A percentile compares a stretch with the other conserved stretches of the same genome.
Evolutionary conservation across 768 basidiomycete species (phyloP).

Genomic region (Mycena indigotica): DNA sequence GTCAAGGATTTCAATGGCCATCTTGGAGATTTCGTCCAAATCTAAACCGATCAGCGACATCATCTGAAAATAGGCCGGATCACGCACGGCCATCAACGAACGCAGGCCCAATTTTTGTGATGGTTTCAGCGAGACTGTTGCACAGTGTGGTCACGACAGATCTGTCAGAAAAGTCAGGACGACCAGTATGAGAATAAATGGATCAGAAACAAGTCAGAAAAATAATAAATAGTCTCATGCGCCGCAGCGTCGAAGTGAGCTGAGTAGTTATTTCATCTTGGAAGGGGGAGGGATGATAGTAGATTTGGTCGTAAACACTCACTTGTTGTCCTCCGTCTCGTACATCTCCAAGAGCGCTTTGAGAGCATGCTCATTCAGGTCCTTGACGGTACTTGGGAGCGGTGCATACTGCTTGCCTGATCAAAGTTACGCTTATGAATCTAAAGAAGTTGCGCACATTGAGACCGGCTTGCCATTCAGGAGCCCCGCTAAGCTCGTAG

Average conservation of each 20-base stretch:
- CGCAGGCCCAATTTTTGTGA: slow-evolving; percentile 88
- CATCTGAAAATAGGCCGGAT: not conserved
- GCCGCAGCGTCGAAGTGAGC: slow-evolving; percentile 76
- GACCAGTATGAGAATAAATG: slow-evolving; percentile 12
- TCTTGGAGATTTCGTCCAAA: slow-evolving; percentile 75
- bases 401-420: slow-evolving; percentile 42
- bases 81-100: slow-evolving; percentile 77
- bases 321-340: slow-evolving; percentile 97
- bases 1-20: slow-evolving; percentile 84
- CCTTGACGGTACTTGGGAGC: slow-evolving; percentile 69
- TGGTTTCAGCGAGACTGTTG: slow-evolving; percentile 85
- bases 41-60: slow-evolving; percentile 41
- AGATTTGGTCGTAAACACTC: slow-evolving; percentile 40
- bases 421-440: not conserved
- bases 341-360: slow-evolving; percentile 84
- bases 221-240: slow-evolving; percentile 54
- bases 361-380: slow-evolving; percentile 76
- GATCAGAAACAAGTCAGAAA: slow-evolving; percentile 45
- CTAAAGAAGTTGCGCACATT: slow-evolving; percentile 43
- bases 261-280: slow-evolving; percentile 67
- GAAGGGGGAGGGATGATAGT: slow-evolving; percentile 11
- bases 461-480: slow-evolving; percentile 81
- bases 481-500: slow-evolving; percentile 82
- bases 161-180: slow-evolving; percentile 47
- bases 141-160: slow-evolving; percentile 87